Evolutionary conservation across 768 basidiomycete species (phyloP), one percentile per base, ranked within the genome.

Genomic region (Boletus insuetus): DNA sequence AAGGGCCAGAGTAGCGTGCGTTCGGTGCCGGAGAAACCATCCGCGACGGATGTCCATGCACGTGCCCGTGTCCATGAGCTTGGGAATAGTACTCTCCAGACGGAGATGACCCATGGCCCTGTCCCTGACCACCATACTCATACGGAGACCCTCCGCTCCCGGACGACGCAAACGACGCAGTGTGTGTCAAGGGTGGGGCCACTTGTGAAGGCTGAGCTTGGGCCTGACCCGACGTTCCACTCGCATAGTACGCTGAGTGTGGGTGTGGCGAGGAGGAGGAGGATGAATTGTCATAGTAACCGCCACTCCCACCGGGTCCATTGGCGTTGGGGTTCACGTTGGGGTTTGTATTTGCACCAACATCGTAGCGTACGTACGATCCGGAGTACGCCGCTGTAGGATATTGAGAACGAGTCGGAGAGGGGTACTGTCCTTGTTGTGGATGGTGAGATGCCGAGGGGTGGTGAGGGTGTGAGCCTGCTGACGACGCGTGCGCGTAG

Each of bases 331-430:
- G 29, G 41, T 52, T 64, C 51, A 44, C 49, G 40, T 47, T 62
- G 46, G 49, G 56, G 62, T 44, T 65, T 16, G 61, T 9, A 16
- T 44, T 64, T 7, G 68, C 51, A 72, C 70, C 37, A 59, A 71
- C 51, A 57, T 67, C 62, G 9, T 67, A 70, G 12, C 59, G 65
- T 11, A 68, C 49, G 19, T 72, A 70, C 8, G 71, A 60, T 13
- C 63, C 57, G 2, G 67, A 57, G n/a, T 72, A 69, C 5, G 62
- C 38, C 29, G 66, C 55, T 29, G 42, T 46, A 17, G 65, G 51
- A 49, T 61, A 72, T 29, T 70, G 69, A 32, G 70, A 55, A 17
- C 64, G 66, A 2, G 60, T 56, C 11, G 66, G 57, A 51, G 69
- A 59, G 2, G 68, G 45, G 31, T 65, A 68, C 24, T 70, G 68